Conservation (phyloP, 495 filamentous ascomycete species). For the Polyplosphaeria fusca region DNA sequence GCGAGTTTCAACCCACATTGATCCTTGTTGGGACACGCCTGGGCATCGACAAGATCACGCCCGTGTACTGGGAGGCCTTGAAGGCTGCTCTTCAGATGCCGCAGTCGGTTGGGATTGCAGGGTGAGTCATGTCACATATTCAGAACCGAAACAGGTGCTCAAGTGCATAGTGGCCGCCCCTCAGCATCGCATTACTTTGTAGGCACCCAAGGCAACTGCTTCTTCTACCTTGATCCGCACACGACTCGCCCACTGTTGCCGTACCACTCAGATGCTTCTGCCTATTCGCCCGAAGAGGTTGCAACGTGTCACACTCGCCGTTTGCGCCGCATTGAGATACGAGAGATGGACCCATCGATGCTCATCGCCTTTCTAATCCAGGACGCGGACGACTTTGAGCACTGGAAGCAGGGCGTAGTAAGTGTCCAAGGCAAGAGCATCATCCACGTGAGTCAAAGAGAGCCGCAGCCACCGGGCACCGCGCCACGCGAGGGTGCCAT, state of each 20-base stretch:
- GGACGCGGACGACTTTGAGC: conserved; percentile 76
- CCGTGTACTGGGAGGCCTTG: conserved; percentile 87
- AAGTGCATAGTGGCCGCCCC: conserved; percentile 68
- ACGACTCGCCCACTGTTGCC: conserved; percentile 67
- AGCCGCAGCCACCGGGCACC: conserved; percentile 54
- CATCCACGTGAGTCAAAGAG: conserved; percentile 71
- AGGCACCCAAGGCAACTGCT: conserved; percentile 79
- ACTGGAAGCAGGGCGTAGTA: conserved; percentile 69
- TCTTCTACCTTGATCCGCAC: conserved; percentile 97
- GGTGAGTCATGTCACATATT: conserved; percentile 55
- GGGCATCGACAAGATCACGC: conserved; percentile 89
- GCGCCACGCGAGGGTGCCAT: conserved; percentile 66
- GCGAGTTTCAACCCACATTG: conserved; percentile 73
- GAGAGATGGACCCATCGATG: conserved; percentile 99
- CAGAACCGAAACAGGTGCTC: conserved; percentile 3
- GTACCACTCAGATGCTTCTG: conserved; percentile 47
- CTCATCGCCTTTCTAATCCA: conserved; percentile 91
- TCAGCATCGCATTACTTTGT: conserved; percentile 96
- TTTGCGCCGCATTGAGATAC: conserved; percentile 73
- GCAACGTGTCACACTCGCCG: conserved; percentile 84
- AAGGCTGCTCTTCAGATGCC: conserved; percentile 75
- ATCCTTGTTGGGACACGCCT: conserved; percentile 84
- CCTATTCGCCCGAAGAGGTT: conserved; percentile 68
- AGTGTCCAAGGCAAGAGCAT: conserved; percentile 76
- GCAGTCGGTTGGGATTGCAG: conserved; percentile 92